phyloP scores from a whole-genome alignment of 2,329 filamentous ascomycete genomes.

The Verticillium longisporum region DNA sequence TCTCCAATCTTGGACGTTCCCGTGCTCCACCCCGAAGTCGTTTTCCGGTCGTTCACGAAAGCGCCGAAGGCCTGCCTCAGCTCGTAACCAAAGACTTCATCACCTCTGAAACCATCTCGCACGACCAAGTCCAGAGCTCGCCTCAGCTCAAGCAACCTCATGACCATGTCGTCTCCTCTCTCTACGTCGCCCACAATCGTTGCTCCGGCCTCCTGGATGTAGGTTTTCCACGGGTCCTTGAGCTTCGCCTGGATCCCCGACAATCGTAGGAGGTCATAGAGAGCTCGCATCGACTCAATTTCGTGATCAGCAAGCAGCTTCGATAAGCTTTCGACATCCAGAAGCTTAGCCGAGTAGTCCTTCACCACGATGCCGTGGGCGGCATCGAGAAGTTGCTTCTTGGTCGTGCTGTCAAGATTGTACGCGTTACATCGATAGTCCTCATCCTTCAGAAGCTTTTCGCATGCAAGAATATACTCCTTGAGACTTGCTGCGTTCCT shows the following conservation, averaged over 20 bases:
- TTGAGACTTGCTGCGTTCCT: conserved; percentile 60
- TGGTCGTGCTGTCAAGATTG: conserved; percentile 77
- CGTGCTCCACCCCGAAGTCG: conserved; percentile 64
- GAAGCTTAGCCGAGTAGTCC: conserved; percentile 57
- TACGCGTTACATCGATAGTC: conserved; percentile 70
- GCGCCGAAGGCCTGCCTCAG: conserved; percentile 79
- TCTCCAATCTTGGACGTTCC: conserved; percentile 93
- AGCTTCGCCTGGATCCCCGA: conserved; percentile 65
- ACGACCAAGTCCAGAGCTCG: conserved; percentile 71
- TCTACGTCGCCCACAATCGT: conserved; percentile 74
- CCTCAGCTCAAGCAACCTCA: conserved; percentile 75
- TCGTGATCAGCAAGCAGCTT: conserved; percentile 68
- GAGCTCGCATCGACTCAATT: conserved; percentile 60
- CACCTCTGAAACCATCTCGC: conserved; percentile 66
- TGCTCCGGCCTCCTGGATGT: conserved; percentile 70
- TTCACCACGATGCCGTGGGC: conserved; percentile 69
- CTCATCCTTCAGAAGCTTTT: conserved; percentile 65
- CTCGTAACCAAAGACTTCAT: conserved; percentile 70
- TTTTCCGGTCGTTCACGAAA: conserved; percentile 89
- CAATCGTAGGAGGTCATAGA: conserved; percentile 73
- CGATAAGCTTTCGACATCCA: conserved; percentile 60
- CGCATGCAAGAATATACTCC: conserved; percentile 66
- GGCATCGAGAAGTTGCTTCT: conserved; percentile 64
- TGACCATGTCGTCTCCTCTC: conserved; percentile 77
- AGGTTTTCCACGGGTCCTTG: conserved; percentile 66